These are phyloP conservation scores for Hericium rajendrae DNA, from an alignment of 768 basidiomycete species.

Conservation along the genomic window DNA sequence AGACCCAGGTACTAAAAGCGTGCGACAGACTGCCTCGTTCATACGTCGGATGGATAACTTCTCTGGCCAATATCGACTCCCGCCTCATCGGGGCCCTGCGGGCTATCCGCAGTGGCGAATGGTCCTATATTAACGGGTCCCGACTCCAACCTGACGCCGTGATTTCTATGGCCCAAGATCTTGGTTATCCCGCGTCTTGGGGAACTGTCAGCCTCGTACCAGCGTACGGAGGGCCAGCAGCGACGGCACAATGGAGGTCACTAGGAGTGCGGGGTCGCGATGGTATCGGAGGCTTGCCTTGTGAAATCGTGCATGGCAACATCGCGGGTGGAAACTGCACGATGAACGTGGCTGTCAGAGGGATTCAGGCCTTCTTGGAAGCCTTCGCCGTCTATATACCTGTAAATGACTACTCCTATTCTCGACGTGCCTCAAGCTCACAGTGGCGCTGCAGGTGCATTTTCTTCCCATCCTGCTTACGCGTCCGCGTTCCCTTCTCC, in stretches of 20 bases:
- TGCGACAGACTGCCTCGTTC: constrained; percentile 43
- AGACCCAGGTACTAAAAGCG: background rate
- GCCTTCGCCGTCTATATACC: constrained; percentile 63
- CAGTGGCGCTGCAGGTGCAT: constrained; percentile 43
- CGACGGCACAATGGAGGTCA: constrained; percentile 43
- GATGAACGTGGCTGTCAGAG: constrained; percentile 46
- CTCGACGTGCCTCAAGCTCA: background rate
- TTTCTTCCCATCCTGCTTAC: constrained; percentile 57
- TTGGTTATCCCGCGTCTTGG: constrained; percentile 54
- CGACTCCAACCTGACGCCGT: constrained; percentile 31
- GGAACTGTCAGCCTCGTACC: constrained; percentile 54
- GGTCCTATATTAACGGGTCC: constrained; percentile 48
- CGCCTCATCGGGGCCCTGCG: constrained; percentile 48
- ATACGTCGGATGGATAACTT: constrained; percentile 62
- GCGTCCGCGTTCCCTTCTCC: constrained; percentile 42
- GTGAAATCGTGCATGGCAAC: constrained; percentile 63
- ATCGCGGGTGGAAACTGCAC: constrained; percentile 48
- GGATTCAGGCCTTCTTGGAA: constrained; percentile 47
- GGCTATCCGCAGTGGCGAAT: constrained; percentile 40
- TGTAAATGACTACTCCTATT: constrained; percentile 30
- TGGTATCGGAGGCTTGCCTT: constrained; percentile 64
- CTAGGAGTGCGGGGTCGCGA: constrained; percentile 43
- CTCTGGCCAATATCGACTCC: constrained; percentile 57
- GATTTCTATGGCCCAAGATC: constrained; percentile 36
- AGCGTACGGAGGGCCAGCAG: constrained; percentile 46